Conservation (phyloP, 306 rosid genomes). For the Malus sieversii region DNA sequence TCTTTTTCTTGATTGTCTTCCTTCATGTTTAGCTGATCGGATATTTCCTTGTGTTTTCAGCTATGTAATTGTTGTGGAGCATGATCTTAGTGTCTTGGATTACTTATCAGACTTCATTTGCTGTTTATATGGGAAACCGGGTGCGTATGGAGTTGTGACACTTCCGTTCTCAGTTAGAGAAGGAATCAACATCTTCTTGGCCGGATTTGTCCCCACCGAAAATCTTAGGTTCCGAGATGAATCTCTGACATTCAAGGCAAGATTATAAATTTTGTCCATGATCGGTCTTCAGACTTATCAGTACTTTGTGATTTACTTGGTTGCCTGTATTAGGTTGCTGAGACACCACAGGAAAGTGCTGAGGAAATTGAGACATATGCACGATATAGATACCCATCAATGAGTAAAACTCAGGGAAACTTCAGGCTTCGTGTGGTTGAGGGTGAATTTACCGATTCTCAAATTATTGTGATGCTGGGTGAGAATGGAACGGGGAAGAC, state of each 20-base stretch:
- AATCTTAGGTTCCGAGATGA: constrained; percentile 91
- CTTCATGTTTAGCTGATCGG: not conserved
- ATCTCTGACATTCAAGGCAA: constrained; percentile 82
- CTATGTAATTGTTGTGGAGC: constrained; percentile 97
- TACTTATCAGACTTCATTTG: constrained; percentile 94
- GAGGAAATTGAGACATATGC: constrained; percentile 91
- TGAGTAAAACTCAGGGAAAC: constrained; percentile 81
- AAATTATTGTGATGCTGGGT: constrained; percentile 91
- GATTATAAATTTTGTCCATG: not conserved
- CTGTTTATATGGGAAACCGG: constrained; percentile 97
- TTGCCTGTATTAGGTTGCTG: constrained; percentile 60
- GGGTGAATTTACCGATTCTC: constrained; percentile 95
- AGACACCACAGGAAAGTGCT: constrained; percentile 85
- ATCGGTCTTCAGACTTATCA: not conserved
- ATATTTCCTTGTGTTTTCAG: constrained; percentile 37
- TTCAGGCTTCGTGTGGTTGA: constrained; percentile 70
- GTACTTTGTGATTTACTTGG: not conserved
- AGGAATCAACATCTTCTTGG: constrained; percentile 94
- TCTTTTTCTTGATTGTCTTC: not conserved
- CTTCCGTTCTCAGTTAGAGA: constrained; percentile 98
- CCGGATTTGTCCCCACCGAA: constrained; percentile 95
- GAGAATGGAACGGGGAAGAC: constrained; percentile 98
- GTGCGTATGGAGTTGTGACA: constrained; percentile 97
- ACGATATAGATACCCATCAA: constrained; percentile 77
- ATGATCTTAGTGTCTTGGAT: constrained; percentile 94